Evolutionary conservation across 345 rosid species (phyloP).

Genomic region (Lepidium didymum): DNA sequence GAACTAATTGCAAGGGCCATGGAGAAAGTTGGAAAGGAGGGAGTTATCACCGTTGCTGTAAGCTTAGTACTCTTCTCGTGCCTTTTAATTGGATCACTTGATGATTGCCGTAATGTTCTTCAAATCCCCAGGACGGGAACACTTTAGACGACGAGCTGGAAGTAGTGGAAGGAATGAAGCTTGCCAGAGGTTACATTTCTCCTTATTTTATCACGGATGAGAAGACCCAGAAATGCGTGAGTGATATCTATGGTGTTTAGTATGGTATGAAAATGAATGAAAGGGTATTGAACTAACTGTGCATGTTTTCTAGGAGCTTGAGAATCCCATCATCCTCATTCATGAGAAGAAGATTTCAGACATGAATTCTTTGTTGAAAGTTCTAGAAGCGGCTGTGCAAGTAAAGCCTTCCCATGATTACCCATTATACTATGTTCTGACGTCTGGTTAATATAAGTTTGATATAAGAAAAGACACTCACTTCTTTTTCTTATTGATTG

Average conservation of each 20-base stretch:
- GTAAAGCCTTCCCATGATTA: no score
- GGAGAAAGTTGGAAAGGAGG: slow-evolving; percentile 97
- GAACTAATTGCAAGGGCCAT: slow-evolving; percentile 84
- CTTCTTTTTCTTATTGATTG: slow-evolving; percentile 7
- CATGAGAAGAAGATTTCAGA: slow-evolving; percentile 82
- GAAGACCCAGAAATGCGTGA: slow-evolving; percentile 89
- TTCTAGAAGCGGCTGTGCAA: no score
- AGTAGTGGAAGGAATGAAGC: slow-evolving; percentile 97
- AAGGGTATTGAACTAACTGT: background rate
- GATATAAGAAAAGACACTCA: slow-evolving; percentile 8
- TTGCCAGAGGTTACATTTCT: slow-evolving; percentile 88
- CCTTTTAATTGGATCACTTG: background rate
- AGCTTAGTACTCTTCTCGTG: slow-evolving; percentile 26
- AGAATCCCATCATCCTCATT: slow-evolving; percentile 86
- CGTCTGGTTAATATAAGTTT: no score
- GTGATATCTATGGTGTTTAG: slow-evolving; percentile 23
- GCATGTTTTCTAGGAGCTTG: slow-evolving; percentile 65
- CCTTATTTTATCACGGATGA: slow-evolving; percentile 80
- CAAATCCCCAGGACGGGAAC: slow-evolving; percentile 64
- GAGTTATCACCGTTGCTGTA: slow-evolving; percentile 77
- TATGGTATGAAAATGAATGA: background rate
- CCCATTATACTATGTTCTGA: no score
- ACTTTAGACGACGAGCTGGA: slow-evolving; percentile 79
- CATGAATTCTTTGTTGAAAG: no score
- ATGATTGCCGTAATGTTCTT: background rate